Base-by-base conservation (phyloP, 495 filamentous ascomycete species). In the Penicillium angulare region DNA sequence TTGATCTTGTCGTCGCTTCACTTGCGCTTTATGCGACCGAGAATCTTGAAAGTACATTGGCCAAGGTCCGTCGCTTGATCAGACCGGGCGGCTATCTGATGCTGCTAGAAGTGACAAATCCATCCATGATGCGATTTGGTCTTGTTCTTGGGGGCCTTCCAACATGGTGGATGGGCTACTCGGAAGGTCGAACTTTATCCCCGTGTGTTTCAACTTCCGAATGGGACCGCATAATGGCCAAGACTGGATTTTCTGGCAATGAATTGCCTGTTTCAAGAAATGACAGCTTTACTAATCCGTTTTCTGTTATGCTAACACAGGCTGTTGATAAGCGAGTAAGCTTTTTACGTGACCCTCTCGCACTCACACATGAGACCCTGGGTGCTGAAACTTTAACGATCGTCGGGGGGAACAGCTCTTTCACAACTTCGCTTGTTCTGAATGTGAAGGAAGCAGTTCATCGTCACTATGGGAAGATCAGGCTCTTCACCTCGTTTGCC, bases 1-100 rank as follows among this genome's bases (percentile, higher is more conserved):
- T 77, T 49, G 82, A 86, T 39, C 9, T 84, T 12, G 63, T 86
- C 9, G 43, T 68, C 27, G 63, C 60, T 1, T 57, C 63, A 0
- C 26, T 64, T 3, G 53, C 56, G 7, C 45, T 68, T 1, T 59
- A 64, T 13, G 66, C 68, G 0, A 61, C 68, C 0, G 46, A 45
- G 7, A 59, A 52, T 6, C 34, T 68, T 0, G 60, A 69, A 7
- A 27, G 31, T 0, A 70, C 66, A 0, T 38, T 68, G 0, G 24
- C 35, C 8, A 63, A 64, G 18, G 52, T 64, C 22, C 62, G 65
- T 9, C 54, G 54, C 6, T 58, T 86, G 0, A 46, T 86, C 10
- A 79, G 76, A 43, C 80, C 82, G 7, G 81, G 79, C 17, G 82
- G 82, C 2, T 73, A 72, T 44, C 51, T 84, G 1, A 15, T 83